Conservation (phyloP, 352 stramenopile genomes). For the Phytophthora nicotianae region DNA sequence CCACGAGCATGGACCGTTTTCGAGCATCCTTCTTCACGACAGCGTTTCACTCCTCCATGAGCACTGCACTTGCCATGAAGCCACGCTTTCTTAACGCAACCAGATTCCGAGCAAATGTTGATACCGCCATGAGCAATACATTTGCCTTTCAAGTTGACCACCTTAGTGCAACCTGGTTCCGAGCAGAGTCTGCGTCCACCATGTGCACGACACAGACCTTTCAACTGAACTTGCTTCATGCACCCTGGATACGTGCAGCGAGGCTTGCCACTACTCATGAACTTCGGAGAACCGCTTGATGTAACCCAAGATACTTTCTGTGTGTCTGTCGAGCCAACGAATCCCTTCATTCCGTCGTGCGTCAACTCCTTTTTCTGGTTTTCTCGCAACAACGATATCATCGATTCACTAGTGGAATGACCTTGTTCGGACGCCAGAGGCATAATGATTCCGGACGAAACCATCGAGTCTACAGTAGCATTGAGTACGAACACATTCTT, state of each 20-base stretch:
- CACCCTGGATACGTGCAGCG: not conserved
- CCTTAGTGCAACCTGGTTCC: not conserved
- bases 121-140: conserved; percentile 1
- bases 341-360: not conserved
- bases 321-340: not conserved
- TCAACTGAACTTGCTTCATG: not conserved
- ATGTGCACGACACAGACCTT: not conserved
- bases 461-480: not conserved
- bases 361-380: not conserved
- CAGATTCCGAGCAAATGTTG: not conserved
- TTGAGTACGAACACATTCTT: not conserved
- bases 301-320: not conserved
- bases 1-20: not conserved
- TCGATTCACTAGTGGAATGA: not conserved
- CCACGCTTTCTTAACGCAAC: not conserved
- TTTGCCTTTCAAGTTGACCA: not conserved
- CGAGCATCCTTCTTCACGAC: not conserved
- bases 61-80: not conserved
- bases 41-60: not conserved
- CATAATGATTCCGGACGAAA: not conserved
- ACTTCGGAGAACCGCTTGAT: not conserved
- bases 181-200: not conserved
- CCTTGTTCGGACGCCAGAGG: not conserved
- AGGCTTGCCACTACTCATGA: not conserved
- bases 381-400: not conserved